Base-by-base conservation (phyloP, 768 basidiomycete genomes). In the Tephrocybe sp. region DNA sequence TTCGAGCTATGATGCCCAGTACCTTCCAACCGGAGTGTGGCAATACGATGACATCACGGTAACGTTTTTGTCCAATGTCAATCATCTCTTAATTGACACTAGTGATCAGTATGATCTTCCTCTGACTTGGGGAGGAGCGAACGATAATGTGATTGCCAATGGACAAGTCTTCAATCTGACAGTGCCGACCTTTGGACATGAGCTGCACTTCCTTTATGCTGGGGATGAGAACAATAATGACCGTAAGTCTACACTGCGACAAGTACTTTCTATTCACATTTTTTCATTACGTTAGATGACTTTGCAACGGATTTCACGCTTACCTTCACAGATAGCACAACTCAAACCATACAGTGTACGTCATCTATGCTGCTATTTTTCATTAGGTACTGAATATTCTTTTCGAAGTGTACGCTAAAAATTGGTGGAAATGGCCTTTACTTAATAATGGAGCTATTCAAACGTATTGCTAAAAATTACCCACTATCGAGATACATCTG, bases 141-240 rank as follows among this genome's bases (percentile, higher is more conserved):
- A 64, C 13, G 78, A 82, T 54, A 82, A 82, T 49, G 62, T 78
- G 19, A 59, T 80, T 23, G 67, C 75, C 13, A 52, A 70, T 6
- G 69, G 70, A 2, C 79, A 82, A 51, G 60, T 70, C 4, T 44
- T 81, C 11, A 51, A 61, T 5, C 61, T 75, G n/a, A 46, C 60
- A 8, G 45, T 60, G 0, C 59, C 65, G 14, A 69, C 68, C 0
- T 68, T 61, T 52, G 65, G 71, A 1, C 79, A 80, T 52, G 69
- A 80, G 51, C 58, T 82, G 19, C 76, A 79, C 49, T 65, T 79
- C 44, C 53, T 79, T 8, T 80, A 79, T 55, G 67, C 75, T 19
- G 75, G 73, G 17, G 75, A 75, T 41, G 69, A 3, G n/a, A n/a
- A n/a, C n/a, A n/a, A n/a, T n/a, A n/a, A n/a, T n/a, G n/a, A n/a